Conservation (phyloP, 2,329 filamentous ascomycete species). For the Aspergillus brasiliensis region DNA sequence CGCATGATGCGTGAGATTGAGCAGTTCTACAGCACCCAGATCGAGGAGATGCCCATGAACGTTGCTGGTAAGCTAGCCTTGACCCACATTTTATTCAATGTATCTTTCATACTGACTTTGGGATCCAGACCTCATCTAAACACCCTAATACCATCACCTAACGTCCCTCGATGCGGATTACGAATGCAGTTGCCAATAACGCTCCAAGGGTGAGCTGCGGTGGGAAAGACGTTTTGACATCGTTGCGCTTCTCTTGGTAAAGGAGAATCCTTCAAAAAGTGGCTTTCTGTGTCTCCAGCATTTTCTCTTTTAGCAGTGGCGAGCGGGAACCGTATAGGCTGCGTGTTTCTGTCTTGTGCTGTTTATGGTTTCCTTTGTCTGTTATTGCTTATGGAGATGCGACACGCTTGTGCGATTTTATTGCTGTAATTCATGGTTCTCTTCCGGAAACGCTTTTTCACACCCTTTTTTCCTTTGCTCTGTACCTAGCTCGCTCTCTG, state of each 20-base stretch:
- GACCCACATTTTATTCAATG: not conserved
- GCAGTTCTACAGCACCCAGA: slow-evolving; percentile 99
- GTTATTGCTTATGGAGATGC: slow-evolving; percentile 39
- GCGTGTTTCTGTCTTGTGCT: slow-evolving; percentile 16
- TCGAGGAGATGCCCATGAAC: slow-evolving; percentile 99
- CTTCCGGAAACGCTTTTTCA: slow-evolving; percentile 30
- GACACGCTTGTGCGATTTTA: slow-evolving; percentile 39
- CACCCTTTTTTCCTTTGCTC: slow-evolving; percentile 31
- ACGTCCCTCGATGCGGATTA: slow-evolving; percentile 40
- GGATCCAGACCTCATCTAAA: slow-evolving; percentile 47
- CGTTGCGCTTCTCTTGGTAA: slow-evolving; percentile 31
- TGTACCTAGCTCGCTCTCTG: slow-evolving; percentile 42
- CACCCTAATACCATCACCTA: slow-evolving; percentile 28
- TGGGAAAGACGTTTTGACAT: slow-evolving; percentile 30
- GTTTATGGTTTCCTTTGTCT: slow-evolving; percentile 42
- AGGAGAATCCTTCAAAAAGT: slow-evolving; percentile 41
- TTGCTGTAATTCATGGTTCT: slow-evolving; percentile 39
- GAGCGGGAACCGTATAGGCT: slow-evolving; percentile 16
- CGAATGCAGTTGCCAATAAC: slow-evolving; percentile 38
- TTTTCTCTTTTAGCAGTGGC: slow-evolving; percentile 32
- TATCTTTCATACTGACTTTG: slow-evolving; percentile 12
- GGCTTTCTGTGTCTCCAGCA: slow-evolving; percentile 43
- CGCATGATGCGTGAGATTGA: slow-evolving; percentile 99
- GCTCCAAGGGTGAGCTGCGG: slow-evolving; percentile 30
- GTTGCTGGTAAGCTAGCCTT: slow-evolving; percentile 59